These are phyloP conservation scores for Sclerotinia minor DNA, from an alignment of 2,329 filamentous ascomycete species.

Conservation along the genomic window DNA sequence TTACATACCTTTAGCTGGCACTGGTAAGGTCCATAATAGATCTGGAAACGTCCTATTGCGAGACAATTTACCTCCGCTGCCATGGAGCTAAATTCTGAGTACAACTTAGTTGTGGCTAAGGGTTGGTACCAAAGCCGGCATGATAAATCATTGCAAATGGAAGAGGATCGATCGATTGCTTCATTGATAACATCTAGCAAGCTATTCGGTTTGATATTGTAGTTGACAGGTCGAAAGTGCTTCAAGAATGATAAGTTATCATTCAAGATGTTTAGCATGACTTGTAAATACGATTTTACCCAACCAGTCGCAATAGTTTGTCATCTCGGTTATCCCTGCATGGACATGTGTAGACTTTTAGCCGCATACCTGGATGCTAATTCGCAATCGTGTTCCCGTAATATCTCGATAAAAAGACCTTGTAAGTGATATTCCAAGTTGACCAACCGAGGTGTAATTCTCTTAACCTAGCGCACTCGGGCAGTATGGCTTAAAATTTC, in stretches of 20 bases:
- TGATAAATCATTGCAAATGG: background rate
- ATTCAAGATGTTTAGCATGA: background rate
- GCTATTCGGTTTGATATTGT: background rate
- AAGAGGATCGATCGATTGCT: background rate
- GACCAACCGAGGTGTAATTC: background rate
- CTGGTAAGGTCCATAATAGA: background rate
- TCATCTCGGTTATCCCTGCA: background rate
- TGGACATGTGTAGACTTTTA: background rate
- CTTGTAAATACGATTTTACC: background rate
- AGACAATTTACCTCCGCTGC: background rate
- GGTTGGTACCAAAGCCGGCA: background rate
- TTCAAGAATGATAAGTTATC: background rate
- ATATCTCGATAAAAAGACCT: background rate
- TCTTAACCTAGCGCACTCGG: background rate
- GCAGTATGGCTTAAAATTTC: background rate
- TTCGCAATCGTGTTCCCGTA: no score
- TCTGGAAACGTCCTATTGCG: background rate
- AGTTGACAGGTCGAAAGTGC: background rate
- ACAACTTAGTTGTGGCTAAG: background rate
- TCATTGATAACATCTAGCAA: background rate
- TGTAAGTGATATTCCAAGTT: background rate
- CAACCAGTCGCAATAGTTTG: conserved; percentile 13
- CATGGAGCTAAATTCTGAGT: no score
- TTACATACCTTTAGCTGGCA: background rate
- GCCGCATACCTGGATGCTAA: background rate